Evolutionary conservation across 2,329 filamentous ascomycete genomes (phyloP).

Genomic region (Dactylonectria macrodidyma): DNA sequence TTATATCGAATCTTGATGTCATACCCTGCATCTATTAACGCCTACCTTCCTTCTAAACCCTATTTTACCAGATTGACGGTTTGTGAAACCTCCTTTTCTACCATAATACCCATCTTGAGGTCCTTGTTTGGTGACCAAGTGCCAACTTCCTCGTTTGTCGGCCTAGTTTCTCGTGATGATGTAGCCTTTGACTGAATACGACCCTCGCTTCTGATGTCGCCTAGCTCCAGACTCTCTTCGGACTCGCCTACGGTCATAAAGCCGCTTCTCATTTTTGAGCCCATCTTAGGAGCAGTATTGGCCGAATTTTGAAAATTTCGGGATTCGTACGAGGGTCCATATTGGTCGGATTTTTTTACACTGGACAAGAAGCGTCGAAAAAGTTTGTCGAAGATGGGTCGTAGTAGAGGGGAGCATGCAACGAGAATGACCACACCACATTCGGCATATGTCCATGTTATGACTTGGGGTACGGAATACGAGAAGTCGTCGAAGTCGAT

Average conservation of each 20-base stretch:
- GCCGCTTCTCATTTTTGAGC: constrained; percentile 13
- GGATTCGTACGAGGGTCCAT: constrained; percentile 14
- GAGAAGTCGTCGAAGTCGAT: constrained; percentile 45
- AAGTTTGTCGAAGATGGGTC: constrained; percentile 44
- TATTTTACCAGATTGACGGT: constrained; percentile 16
- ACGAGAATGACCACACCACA: constrained; percentile 45
- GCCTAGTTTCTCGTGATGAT: neutral
- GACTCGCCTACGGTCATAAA: constrained; percentile 28
- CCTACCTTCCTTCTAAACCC: neutral
- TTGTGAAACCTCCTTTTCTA: constrained; percentile 26
- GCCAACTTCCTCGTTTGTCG: neutral
- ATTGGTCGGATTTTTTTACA: constrained; percentile 13
- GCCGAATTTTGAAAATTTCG: constrained; percentile 5
- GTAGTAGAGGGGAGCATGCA: constrained; percentile 43
- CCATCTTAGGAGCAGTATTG: constrained; percentile 17
- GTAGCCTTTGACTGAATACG: constrained; percentile 13
- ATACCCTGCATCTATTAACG: neutral
- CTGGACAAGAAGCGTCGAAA: constrained; percentile 39
- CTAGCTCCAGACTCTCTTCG: constrained; percentile 26
- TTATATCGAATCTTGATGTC: neutral
- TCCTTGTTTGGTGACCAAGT: constrained; percentile 8
- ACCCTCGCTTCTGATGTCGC: constrained; percentile 18
- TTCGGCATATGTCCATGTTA: constrained; percentile 46
- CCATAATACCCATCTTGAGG: constrained; percentile 16
- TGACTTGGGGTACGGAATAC: constrained; percentile 40